Evolutionary conservation across 345 rosid genomes (phyloP).

Genomic region (Moricandia arvensis): DNA sequence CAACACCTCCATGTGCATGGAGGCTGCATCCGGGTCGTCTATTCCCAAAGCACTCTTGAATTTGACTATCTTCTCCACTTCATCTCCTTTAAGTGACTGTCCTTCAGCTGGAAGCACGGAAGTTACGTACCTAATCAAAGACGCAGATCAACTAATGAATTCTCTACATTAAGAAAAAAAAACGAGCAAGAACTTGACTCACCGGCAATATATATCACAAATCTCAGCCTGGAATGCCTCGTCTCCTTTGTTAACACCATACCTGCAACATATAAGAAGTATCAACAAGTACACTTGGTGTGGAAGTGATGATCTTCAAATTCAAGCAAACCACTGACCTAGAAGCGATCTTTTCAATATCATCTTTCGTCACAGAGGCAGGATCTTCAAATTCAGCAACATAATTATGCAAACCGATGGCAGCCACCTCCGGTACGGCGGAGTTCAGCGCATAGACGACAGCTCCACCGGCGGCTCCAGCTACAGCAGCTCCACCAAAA

Average conservation of each 20-base stretch:
- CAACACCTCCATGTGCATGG: constrained; percentile 93
- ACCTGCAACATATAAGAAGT: constrained; percentile 44
- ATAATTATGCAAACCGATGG: constrained; percentile 71
- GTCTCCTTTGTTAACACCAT: constrained; percentile 89
- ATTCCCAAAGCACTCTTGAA: constrained; percentile 87
- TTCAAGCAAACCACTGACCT: constrained; percentile 47
- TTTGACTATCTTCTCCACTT: constrained; percentile 68
- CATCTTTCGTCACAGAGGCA: constrained; percentile 59
- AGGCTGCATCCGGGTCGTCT: constrained; percentile 96
- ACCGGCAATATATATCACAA: constrained; percentile 79
- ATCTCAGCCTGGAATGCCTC: constrained; percentile 81
- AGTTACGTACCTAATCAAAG: constrained; percentile 61
- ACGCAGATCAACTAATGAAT: background rate
- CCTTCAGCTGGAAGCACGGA: constrained; percentile 75
- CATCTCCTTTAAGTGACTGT: constrained; percentile 79
- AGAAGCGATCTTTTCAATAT: constrained; percentile 68
- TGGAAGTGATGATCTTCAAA: background rate
- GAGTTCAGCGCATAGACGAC: constrained; percentile 62
- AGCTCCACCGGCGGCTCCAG: constrained; percentile 82
- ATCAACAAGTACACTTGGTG: background rate
- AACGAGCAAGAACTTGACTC: constrained; percentile 26
- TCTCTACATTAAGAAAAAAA: background rate
- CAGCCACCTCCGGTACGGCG: constrained; percentile 86
- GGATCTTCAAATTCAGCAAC: constrained; percentile 67
- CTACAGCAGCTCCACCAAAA: constrained; percentile 65